Percentiles rank a stretch among this genome's conserved stretches.
These are phyloP conservation scores for Carallia pectinifolia DNA, from an alignment of 345 rosid species.

Conservation along the genomic window DNA sequence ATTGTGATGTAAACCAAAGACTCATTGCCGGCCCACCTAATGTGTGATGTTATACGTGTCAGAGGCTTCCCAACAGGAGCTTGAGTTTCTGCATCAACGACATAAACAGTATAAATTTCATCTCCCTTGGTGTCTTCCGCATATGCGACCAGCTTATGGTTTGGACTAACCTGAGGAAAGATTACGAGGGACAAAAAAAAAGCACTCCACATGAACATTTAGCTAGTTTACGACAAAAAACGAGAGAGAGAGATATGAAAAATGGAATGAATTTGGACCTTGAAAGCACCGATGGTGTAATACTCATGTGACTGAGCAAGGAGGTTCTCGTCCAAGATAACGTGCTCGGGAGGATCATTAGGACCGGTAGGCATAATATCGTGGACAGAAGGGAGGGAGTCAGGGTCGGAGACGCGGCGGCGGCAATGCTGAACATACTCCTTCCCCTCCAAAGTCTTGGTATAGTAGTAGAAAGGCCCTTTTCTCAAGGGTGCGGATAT, in stretches of 20 bases:
- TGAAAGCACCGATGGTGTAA: constrained; percentile 61
- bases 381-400: constrained; percentile 54
- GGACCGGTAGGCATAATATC: constrained; percentile 72
- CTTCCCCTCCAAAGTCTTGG: constrained; percentile 71
- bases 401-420: constrained; percentile 37
- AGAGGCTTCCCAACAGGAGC: constrained; percentile 53
- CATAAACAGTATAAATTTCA: constrained; percentile 62
- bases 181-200: neutral
- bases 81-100: constrained; percentile 62
- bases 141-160: constrained; percentile 74
- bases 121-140: constrained; percentile 88
- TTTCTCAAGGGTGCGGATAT: constrained; percentile 64
- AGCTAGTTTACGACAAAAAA: neutral
- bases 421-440: constrained; percentile 84
- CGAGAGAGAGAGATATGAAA: neutral
- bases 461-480: constrained; percentile 71
- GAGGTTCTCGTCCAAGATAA: constrained; percentile 81
- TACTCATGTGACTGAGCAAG: constrained; percentile 55
- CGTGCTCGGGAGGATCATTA: constrained; percentile 75
- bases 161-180: constrained; percentile 60
- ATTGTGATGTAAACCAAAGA: constrained; percentile 72
- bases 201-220: neutral
- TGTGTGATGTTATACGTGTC: constrained; percentile 44
- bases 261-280: constrained; percentile 34
- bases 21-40: constrained; percentile 85